Evolutionary conservation across 768 basidiomycete species (phyloP), one percentile per base, ranked within the genome.

Genomic region (Mycena olivaceomarginata): DNA sequence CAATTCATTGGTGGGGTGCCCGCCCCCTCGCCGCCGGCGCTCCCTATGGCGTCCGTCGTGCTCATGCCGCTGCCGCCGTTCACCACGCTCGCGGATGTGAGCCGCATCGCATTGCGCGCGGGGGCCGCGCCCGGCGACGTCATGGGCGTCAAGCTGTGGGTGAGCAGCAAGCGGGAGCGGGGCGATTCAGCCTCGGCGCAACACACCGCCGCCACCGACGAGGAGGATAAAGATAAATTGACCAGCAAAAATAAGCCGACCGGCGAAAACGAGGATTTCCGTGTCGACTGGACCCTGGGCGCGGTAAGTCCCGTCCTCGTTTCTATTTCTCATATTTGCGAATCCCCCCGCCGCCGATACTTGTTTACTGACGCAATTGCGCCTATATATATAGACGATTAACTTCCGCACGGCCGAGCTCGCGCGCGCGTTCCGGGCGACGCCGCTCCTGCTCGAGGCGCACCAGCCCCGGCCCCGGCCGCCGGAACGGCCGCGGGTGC

Each of bases 401-500:
- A 72, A 70, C 53, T 77, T 77, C 40, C 62, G 67, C 40, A 7
- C 25, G 31, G 3, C 9, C 8, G 20, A 16, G 2, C 1, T 18
- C 7, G 72, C 64, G 3, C 11, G 6, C 37, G 53, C n/a, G 7
- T 77, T 77, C 63, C 20, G 7, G 16, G 45, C 63, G 2, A 31
- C 15, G 22, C 76, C 72, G 60, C 76, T 74, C 62, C 20, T 77
- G 22, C 72, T 77, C 64, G 64, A 66, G 22, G 64, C 65, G 16
- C 31, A 2, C 37, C 20, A 22, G 6, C 51, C 68, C 4, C 16
- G 25, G 1, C 13, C 64, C 9, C 25, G 48, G 2, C 15, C 60
- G 25, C 45, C 31, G 31, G 31, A 31, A 4, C 31, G 31, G 31
- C 31, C 31, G 3, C 3, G 31, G 31, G 31, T 31, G 31, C 20